Base-by-base conservation (phyloP, 1,284 basidiomycete genomes). In the Ceratobasidium sp. region DNA sequence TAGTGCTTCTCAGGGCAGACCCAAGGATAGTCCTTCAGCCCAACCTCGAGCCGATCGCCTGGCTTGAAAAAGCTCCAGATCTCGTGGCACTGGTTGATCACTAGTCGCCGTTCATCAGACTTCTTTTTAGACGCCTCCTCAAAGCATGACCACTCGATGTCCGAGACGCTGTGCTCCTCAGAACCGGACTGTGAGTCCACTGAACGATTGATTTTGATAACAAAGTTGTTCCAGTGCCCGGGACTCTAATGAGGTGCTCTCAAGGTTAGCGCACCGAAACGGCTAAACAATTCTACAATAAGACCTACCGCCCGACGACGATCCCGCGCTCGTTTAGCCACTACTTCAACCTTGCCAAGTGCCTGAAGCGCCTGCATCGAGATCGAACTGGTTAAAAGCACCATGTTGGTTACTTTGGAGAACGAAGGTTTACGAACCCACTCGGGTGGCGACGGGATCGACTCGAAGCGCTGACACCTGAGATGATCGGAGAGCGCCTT, bases 11-110 rank as follows among this genome's bases (percentile, higher is more conserved):
- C 35, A 35, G 58, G 58, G 20, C 3, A 11, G 11, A 17, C 17
- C 58, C 31, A n/a, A 13, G 17, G 13, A 7, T 20, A 37, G 33
- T n/a, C 35, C 28, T 35, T 60, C 28, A 39, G 26, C 8, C 31
- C 31, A 26, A 69, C 51, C 26, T 69, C 66, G 28, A 69, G 49
- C 15, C 66, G 35, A 33, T 69, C 66, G 10, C 66, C 66, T 15
- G 66, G 66, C 35, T 54, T 15, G 17, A 69, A n/a, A 31, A 35
- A 54, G 11, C 56, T 7, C 66, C 66, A 69, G 20, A 69, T 39
- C 37, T 69, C 49, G 28, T 69, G 66, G n/a, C 35, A 4, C 10
- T 26, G 31, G n/a, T 56, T 53, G 33, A 69, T 35, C 3, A 60
- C 20, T 7, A n/a, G 17, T 15, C 47, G 47, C 20, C 47, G 47